Conservation (phyloP, 192 early-diverging fungal species). For the Backusella luteola region DNA sequence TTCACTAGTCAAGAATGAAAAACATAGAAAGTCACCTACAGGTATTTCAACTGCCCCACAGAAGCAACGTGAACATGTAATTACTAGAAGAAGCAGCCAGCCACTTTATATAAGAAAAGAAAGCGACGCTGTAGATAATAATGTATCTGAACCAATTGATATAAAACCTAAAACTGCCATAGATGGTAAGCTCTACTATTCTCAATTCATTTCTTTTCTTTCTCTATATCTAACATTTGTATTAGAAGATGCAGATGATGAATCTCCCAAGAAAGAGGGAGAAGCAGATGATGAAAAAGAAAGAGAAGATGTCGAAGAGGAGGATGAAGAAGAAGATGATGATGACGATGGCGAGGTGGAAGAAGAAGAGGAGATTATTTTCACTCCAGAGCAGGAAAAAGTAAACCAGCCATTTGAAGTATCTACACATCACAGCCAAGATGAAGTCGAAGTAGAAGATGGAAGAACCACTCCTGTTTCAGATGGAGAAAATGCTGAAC, state of each 20-base stretch:
- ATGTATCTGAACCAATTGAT: neutral
- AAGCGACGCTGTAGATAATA: neutral
- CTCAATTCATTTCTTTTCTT: neutral
- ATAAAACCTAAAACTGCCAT: neutral
- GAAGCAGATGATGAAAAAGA: constrained; percentile 6
- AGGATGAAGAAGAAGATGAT: constrained; percentile 5
- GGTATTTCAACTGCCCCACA: neutral
- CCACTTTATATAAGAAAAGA: constrained; percentile 3
- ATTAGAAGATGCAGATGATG: constrained; percentile 2
- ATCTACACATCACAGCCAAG: neutral
- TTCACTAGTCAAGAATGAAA: constrained; percentile 11
- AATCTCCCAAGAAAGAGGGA: constrained; percentile 3
- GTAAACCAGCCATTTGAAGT: constrained; percentile 13
- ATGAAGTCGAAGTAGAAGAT: constrained; percentile 7
- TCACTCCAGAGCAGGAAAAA: constrained; percentile 12
- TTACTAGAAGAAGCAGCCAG: neutral
- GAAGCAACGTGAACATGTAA: neutral
- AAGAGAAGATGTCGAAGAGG: neutral
- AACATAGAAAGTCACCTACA: neutral
- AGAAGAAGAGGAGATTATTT: constrained; percentile 24
- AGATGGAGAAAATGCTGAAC: neutral
- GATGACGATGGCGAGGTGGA: constrained; percentile 14
- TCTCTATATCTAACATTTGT: neutral
- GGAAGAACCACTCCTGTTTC: neutral
- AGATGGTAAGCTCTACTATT: neutral